Conservation (phyloP, 2,329 filamentous ascomycete species). For the Penicillium brevicompactum region DNA sequence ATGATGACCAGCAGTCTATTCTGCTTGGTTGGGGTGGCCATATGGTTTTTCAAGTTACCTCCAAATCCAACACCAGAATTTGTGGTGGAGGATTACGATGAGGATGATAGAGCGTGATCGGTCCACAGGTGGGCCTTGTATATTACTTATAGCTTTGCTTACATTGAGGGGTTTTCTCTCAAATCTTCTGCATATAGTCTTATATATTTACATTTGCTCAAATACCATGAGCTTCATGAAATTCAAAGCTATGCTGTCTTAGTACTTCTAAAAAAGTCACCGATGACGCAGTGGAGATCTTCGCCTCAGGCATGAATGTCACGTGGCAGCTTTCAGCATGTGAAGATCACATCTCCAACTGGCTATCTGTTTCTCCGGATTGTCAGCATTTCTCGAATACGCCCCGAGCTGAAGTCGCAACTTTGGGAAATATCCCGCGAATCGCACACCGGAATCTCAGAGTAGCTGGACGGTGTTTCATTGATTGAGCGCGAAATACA, state of each 20-base stretch:
- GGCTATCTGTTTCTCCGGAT: neutral
- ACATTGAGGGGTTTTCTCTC: neutral
- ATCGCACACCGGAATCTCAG: neutral
- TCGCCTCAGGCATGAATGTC: constrained; percentile 1
- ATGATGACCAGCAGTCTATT: constrained; percentile 42
- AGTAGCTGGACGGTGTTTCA: neutral
- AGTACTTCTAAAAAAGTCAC: neutral
- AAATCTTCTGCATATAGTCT: neutral
- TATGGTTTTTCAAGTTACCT: constrained; percentile 32
- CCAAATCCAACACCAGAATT: constrained; percentile 16
- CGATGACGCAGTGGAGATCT: neutral
- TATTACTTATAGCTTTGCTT: constrained; percentile 1
- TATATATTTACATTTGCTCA: neutral
- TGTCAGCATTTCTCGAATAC: neutral
- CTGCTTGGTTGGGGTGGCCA: constrained; percentile 30
- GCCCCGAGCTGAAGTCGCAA: neutral
- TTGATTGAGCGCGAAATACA: neutral
- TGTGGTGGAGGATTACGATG: constrained; percentile 23
- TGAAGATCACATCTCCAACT: constrained; percentile 7
- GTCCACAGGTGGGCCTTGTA: constrained; percentile 8
- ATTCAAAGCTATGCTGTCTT: too few relatives aligned
- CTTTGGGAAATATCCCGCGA: neutral
- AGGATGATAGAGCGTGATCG: constrained; percentile 11
- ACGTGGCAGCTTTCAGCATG: constrained; percentile 9
- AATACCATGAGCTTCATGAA: too few relatives aligned